A percentile compares a stretch with the other conserved stretches of the same genome.
Evolutionary conservation across 306 rosid species (phyloP).

Genomic region (Dalbergia cultrata): DNA sequence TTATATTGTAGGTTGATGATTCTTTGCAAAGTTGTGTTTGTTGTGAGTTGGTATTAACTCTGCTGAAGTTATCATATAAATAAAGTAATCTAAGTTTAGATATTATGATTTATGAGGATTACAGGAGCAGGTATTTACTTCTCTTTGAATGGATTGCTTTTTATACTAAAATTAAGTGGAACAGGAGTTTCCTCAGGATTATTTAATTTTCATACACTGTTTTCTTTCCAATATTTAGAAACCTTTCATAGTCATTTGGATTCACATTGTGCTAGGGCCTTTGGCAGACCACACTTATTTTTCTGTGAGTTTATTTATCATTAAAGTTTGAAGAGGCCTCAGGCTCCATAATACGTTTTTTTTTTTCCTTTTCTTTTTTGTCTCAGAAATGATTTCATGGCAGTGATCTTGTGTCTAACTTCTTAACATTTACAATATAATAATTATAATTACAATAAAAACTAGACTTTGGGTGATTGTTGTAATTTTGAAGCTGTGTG

Average conservation of each 20-base stretch:
- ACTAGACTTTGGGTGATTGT: conserved; percentile 17
- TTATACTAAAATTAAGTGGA: neutral
- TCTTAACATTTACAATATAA: neutral
- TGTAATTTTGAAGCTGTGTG: conserved; percentile 6
- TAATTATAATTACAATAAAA: neutral
- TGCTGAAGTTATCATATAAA: conserved; percentile 17
- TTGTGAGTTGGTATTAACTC: conserved; percentile 1
- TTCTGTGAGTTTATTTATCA: conserved; percentile 4
- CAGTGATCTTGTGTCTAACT: conserved; percentile 18
- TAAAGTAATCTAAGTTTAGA: conserved; percentile 29
- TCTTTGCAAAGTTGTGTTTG: neutral
- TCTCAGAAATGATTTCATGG: conserved; percentile 1
- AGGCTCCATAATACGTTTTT: too few species aligned
- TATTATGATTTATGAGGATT: neutral
- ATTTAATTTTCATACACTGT: conserved; percentile 20
- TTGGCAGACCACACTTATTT: neutral
- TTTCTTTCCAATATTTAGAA: conserved; percentile 30
- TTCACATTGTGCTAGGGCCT: conserved; percentile 21
- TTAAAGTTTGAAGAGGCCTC: conserved; percentile 5
- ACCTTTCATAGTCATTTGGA: conserved; percentile 16
- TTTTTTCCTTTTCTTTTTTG: conserved; percentile 3
- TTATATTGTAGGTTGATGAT: conserved; percentile 22
- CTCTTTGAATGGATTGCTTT: conserved; percentile 9
- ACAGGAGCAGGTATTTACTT: conserved; percentile 13
- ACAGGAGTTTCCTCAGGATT: neutral